Evolutionary conservation across 176 grass and related monocot genomes (phyloP), one percentile per base, ranked within the genome.

Genomic region (Paspalum vaginatum): DNA sequence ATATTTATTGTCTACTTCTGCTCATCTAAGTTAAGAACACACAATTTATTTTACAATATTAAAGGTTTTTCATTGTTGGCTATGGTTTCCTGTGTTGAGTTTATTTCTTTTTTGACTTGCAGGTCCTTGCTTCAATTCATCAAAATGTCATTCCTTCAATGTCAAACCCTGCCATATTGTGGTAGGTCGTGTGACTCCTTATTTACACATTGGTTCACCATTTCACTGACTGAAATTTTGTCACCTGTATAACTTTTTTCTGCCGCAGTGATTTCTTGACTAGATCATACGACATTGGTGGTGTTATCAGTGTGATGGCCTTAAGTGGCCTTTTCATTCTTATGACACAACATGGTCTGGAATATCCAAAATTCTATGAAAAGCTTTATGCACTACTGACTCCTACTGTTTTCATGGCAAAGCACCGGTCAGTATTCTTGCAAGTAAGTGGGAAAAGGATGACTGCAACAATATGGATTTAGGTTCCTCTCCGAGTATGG

Each of bases 261-360:
- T 79, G 61, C 87, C 87, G 76, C 83, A 98, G 95, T 88, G 92
- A 98, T 87, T 98, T 98, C 87, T 95, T 98, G 55, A 95, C 92
- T 83, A 95, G 86, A 85, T 98, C 95, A 81, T 98, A 98, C 8
- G 92, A 98, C 69, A 93, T 98, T 82, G 95, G 92, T 81, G 95
- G 95, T 83, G 92, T 98, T 65, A 91, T 98, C 75, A 95, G 95
- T 88, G 92, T 98, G 45, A 95, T 98, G 95, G 88, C 92, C 25
- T 89, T 98, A 70, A 98, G 88, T 86, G 95, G 95, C 55, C 92
- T 98, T 66, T 98, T 93, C 70, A 89, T 95, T 83, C 88, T 98
- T 62, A 98, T 98, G 95, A 98, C 92, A 52, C 80, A 98, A 79
- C 92, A 95, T 70, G 90, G 93, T 57, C 84, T 98, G 67, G 95